These are phyloP conservation scores for Puya raimondii DNA, from an alignment of 176 grass and related monocot genomes.

Conservation along the genomic window DNA sequence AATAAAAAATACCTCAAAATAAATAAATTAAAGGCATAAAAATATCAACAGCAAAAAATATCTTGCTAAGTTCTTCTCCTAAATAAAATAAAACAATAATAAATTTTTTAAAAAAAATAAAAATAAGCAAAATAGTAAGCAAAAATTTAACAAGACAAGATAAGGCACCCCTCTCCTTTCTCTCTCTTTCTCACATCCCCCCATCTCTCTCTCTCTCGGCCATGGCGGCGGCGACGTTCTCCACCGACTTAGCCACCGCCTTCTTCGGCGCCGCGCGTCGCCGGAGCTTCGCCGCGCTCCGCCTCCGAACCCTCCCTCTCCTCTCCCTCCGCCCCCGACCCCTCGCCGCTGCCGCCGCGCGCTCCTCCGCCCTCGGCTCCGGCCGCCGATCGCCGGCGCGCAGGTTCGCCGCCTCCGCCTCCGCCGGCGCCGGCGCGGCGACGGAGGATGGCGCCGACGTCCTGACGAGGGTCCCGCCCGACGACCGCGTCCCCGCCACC, in stretches of 20 bases:
- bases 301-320: conserved; percentile 4
- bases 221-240: conserved; percentile 23
- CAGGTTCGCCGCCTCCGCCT: conserved; percentile 45
- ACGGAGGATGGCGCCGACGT: conserved; percentile 19
- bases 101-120: too few species aligned
- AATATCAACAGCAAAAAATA: too few species aligned
- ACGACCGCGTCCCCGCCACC: conserved; percentile 83
- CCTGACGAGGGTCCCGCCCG: conserved; percentile 49
- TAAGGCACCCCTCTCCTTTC: not conserved
- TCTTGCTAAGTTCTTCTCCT: too few species aligned
- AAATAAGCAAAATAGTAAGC: not conserved
- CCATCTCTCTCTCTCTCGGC: conserved; percentile 26
- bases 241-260: conserved; percentile 11
- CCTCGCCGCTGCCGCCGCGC: not conserved
- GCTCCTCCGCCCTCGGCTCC: conserved; percentile 7
- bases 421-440: conserved; percentile 36
- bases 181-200: not conserved
- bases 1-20: too few species aligned
- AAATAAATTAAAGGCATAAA: too few species aligned
- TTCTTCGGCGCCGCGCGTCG: conserved; percentile 33
- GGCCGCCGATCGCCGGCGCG: not conserved
- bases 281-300: not conserved
- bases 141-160: not conserved
- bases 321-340: conserved; percentile 26
- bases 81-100: too few species aligned